Evolutionary conservation across 352 stramenopile genomes (phyloP), one percentile per base, ranked within the genome.

Genomic region (Globisporangium iwayamae): DNA sequence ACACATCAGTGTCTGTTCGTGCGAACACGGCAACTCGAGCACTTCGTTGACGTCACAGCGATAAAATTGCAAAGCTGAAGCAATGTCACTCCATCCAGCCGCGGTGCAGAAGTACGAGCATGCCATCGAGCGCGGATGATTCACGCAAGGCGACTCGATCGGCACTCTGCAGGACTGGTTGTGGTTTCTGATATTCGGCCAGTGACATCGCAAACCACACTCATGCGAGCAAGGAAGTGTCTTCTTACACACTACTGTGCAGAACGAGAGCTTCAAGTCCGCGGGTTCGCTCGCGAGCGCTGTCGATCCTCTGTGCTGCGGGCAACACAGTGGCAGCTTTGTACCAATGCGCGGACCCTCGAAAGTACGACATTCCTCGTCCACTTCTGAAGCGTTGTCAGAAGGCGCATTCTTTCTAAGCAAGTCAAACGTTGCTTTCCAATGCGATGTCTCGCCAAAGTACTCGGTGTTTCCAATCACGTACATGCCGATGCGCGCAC

Each of bases 401-500:
- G 76, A 83, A 11, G 71, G 66, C 7, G 71, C 69, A 2, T 71
- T 56, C 45, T 77, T 68, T 22, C 81, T 50, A 8, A 96, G 75
- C 22, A 85, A 73, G 2, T 67, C 63, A 2, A 97, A 73, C 3
- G 87, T 93, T 13, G 77, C 74, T n/a, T 85, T 75, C 90, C 87
- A 96, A 58, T 96, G 87, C 10, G 65, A 36, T 22, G 76, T 83
- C 62, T 85, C 77, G 5, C 77, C 75, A 58, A 96, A 96, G 69
- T 96, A 97, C 39, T 81, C 73, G 2, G 76, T 75, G 63, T 96
- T 97, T 0, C 83, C 87, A 2, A 96, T 59, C 16, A 97, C 81
- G 56, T 90, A 97, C 73, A 94, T 91, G 4, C 85, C 90, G 32
- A 96, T 71, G 2, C 90, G 74, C 50, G 90, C 88, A 60, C 90